A percentile compares a stretch with the other conserved stretches of the same genome.
Conservation (phyloP, 2,329 filamentous ascomycete genomes). For the Fusarium continuum region DNA sequence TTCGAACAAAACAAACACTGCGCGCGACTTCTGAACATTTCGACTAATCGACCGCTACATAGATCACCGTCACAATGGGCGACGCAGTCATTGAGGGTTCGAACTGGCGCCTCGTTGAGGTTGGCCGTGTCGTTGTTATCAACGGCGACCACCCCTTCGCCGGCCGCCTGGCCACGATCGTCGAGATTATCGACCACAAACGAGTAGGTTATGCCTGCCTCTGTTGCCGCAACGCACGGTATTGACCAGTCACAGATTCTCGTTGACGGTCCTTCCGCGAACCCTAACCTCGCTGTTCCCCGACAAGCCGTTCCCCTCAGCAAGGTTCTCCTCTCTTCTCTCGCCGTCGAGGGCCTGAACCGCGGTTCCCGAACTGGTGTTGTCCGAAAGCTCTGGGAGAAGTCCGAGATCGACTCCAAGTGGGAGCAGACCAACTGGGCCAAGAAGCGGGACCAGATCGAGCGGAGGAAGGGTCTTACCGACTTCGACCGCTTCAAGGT, state of each 20-base stretch:
- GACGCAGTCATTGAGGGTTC: slow-evolving; percentile 83
- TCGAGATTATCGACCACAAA: slow-evolving; percentile 99
- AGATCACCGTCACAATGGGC: slow-evolving; percentile 78
- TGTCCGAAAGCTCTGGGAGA: slow-evolving; percentile 90
- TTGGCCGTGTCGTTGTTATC: slow-evolving; percentile 96
- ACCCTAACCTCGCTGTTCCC: slow-evolving; percentile 80
- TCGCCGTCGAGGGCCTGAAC: slow-evolving; percentile 86
- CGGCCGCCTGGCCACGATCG: slow-evolving; percentile 90
- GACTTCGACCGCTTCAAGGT: slow-evolving; percentile 99
- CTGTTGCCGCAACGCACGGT: slow-evolving; percentile 20
- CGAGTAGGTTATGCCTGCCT: slow-evolving; percentile 76
- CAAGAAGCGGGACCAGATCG: slow-evolving; percentile 87
- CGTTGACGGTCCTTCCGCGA: slow-evolving; percentile 90
- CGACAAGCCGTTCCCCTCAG: slow-evolving; percentile 87
- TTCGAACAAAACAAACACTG: slow-evolving; percentile 40
- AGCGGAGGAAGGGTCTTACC: slow-evolving; percentile 89
- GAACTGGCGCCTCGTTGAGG: slow-evolving; percentile 96
- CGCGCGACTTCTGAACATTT: slow-evolving; percentile 39
- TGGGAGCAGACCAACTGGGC: slow-evolving; percentile 93
- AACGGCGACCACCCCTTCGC: slow-evolving; percentile 78
- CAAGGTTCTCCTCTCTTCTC: slow-evolving; percentile 86
- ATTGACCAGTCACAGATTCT: slow-evolving; percentile 73
- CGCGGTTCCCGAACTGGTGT: slow-evolving; percentile 83
- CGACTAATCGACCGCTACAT: slow-evolving; percentile 48
- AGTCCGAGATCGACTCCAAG: slow-evolving; percentile 89